Conservation (phyloP, 2,329 filamentous ascomycete species). For the Apiospora rasikravindrae region DNA sequence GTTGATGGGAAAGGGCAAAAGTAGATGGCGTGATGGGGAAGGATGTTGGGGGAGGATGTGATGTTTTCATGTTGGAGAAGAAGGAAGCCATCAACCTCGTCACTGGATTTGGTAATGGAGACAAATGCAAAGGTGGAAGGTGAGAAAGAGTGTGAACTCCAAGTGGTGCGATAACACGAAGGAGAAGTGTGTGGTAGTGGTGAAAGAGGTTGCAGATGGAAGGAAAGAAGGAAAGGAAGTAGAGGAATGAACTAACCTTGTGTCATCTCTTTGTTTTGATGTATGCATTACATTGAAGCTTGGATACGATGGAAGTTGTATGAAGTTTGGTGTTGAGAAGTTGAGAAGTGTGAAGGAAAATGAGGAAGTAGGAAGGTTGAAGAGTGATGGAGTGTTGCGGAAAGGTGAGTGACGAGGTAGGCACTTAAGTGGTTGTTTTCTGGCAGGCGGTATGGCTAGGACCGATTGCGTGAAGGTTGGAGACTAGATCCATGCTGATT, state of each 20-base stretch:
- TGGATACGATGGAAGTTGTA: neutral
- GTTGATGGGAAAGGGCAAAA: neutral
- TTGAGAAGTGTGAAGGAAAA: neutral
- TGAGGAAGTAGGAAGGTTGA: neutral
- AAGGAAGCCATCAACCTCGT: neutral
- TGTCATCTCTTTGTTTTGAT: neutral
- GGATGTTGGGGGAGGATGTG: neutral
- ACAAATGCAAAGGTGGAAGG: neutral
- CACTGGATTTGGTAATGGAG: neutral
- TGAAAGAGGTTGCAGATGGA: neutral
- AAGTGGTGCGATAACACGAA: neutral
- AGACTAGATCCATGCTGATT: no score
- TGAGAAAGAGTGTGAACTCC: neutral
- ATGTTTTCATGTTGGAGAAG: neutral
- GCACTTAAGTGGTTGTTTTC: neutral
- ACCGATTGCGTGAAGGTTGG: neutral
- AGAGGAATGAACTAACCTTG: neutral
- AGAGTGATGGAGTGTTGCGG: neutral
- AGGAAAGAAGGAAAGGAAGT: neutral
- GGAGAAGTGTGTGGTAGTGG: neutral
- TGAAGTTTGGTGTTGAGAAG: neutral
- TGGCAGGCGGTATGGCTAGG: neutral
- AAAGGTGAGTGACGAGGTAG: neutral
- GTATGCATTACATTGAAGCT: neutral
- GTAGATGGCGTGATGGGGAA: no score